Conservation (phyloP, 257 asterid genomes). For the Solanum chilense region DNA sequence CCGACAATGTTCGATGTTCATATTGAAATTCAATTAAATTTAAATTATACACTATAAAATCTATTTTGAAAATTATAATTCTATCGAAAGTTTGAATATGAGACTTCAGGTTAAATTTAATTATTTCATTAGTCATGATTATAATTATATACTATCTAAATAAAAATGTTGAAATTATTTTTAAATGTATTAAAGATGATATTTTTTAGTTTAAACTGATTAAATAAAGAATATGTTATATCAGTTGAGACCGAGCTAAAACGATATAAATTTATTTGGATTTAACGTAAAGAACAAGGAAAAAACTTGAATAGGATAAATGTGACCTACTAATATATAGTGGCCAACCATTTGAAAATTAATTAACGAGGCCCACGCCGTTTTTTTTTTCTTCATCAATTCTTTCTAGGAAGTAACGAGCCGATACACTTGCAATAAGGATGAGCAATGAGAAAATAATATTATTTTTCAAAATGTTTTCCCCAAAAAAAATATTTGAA, state of each 20-base stretch:
- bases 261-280: background rate
- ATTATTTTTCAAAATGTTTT: background rate
- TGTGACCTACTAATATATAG: background rate
- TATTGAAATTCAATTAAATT: too few relatives aligned
- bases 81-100: too few relatives aligned
- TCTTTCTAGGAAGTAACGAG: background rate
- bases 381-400: background rate
- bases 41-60: fast-evolving
- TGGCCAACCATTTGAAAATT: background rate
- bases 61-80: too few relatives aligned
- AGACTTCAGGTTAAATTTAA: background rate
- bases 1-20: fast-evolving
- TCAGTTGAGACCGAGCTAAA: background rate
- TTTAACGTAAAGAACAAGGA: background rate
- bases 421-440: background rate
- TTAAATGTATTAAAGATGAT: too few relatives aligned
- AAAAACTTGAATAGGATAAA: background rate
- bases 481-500: background rate
- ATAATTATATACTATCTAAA: background rate
- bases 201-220: background rate
- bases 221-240: background rate
- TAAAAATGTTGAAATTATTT: background rate
- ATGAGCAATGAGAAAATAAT: background rate
- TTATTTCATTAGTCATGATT: background rate
- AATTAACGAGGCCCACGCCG: background rate